Percentiles rank a stretch among this genome's conserved stretches.
Conservation (phyloP, 2,329 filamentous ascomycete genomes). For the Epichloe gansuensis region DNA sequence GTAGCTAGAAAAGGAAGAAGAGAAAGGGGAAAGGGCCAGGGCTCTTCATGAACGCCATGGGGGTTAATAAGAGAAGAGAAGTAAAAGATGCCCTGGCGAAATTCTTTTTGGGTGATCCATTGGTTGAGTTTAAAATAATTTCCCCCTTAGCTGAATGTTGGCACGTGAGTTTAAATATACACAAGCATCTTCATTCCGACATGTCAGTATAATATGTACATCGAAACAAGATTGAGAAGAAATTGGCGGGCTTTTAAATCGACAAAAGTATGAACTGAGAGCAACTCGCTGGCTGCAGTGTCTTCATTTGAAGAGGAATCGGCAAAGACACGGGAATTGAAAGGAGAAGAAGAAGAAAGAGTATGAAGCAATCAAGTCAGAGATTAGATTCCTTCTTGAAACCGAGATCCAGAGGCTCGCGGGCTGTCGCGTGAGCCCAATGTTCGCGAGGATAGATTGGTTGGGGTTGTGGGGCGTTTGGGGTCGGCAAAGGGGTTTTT, state of each 20-base stretch:
- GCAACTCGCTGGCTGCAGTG: not conserved
- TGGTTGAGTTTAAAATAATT: not conserved
- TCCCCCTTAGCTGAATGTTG: not conserved
- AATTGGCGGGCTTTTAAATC: not conserved
- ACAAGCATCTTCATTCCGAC: slow-evolving; percentile 1
- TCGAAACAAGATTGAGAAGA: not conserved
- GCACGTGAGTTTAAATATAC: not conserved
- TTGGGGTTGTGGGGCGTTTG: slow-evolving; percentile 13
- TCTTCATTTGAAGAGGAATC: not conserved
- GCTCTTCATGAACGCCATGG: not conserved
- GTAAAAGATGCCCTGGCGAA: not conserved
- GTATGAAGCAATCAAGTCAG: not conserved
- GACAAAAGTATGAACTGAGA: not conserved
- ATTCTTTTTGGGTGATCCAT: not conserved
- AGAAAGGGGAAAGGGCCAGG: not conserved
- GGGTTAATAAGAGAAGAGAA: not conserved
- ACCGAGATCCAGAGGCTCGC: slow-evolving; percentile 24
- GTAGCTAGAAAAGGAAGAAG: not conserved
- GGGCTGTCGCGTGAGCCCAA: slow-evolving; percentile 22
- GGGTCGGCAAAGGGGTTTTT: slow-evolving; percentile 34
- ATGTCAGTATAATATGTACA: slow-evolving; percentile 5
- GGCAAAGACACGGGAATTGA: not conserved
- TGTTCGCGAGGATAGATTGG: slow-evolving; percentile 21
- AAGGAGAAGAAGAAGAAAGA: not conserved
- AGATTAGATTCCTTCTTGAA: slow-evolving; percentile 27